phyloP scores from a whole-genome alignment of 805 yeast genomes.

The Vanderwaltozyma tropicalis region DNA sequence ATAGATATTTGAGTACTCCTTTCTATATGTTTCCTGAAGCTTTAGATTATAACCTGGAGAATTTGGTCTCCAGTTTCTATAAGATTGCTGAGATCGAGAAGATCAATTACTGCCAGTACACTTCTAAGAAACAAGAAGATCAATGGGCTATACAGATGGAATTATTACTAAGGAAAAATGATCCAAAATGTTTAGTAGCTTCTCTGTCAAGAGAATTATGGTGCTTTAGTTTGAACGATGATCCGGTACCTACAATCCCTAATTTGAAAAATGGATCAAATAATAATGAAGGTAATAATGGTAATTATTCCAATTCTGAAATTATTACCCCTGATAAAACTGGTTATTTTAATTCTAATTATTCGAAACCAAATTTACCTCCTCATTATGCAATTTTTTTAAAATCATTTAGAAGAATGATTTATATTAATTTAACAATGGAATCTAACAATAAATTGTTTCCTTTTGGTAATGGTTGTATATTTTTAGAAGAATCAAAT shows the following conservation, averaged over 20 bases:
- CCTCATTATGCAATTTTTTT: slow-evolving; percentile 38
- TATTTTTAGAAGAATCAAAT: slow-evolving; percentile 14
- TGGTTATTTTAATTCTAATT: slow-evolving; percentile 27
- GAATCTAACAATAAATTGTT: slow-evolving; percentile 28
- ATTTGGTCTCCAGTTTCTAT: slow-evolving; percentile 23
- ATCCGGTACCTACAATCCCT: slow-evolving; percentile 27
- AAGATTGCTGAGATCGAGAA: slow-evolving; percentile 21
- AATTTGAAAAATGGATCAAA: slow-evolving; percentile 6
- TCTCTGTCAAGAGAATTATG: slow-evolving; percentile 34
- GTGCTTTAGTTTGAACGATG: slow-evolving; percentile 34
- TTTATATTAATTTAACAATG: slow-evolving; percentile 28
- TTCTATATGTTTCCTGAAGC: slow-evolving; percentile 2
- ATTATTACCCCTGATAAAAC: slow-evolving; percentile 18
- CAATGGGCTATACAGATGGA: slow-evolving; percentile 36
- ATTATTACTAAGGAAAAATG: slow-evolving; percentile 27
- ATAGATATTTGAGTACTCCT: too few species aligned
- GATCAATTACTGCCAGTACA: slow-evolving; percentile 26
- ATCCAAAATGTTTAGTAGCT: slow-evolving; percentile 30
- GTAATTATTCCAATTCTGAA: not conserved
- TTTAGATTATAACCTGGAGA: slow-evolving; percentile 17
- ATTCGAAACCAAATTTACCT: slow-evolving; percentile 30
- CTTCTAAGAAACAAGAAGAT: slow-evolving; percentile 29
- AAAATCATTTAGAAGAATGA: slow-evolving; percentile 38
- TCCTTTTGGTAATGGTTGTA: slow-evolving; percentile 43
- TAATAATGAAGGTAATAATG: slow-evolving; percentile 1